phyloP scores from a whole-genome alignment of 2,329 filamentous ascomycete genomes.

The Dactylellina parvicollis region DNA sequence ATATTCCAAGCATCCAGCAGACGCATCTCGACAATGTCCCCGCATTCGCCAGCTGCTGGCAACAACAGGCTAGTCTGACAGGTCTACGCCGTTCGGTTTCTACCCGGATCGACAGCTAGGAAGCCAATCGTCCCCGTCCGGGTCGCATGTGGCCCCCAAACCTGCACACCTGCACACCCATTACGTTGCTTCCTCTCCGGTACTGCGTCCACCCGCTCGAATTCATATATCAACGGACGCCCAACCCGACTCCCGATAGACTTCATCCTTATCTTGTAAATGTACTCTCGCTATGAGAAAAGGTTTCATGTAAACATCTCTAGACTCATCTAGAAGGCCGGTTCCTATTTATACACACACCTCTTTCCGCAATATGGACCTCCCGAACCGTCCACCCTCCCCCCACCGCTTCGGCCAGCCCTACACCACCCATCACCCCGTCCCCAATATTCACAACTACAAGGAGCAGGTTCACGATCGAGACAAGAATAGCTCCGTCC shows the following conservation, averaged over 20 bases:
- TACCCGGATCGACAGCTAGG: slow-evolving; percentile 29
- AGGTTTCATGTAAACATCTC: no score
- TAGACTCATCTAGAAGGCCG: no score
- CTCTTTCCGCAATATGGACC: slow-evolving; percentile 9
- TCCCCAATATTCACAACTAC: slow-evolving; percentile 66
- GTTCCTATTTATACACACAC: no score
- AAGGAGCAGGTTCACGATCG: slow-evolving; percentile 61
- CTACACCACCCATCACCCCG: slow-evolving; percentile 63
- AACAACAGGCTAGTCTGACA: no score
- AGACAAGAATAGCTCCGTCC: slow-evolving; percentile 15
- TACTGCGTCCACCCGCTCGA: no score
- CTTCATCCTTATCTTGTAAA: no score
- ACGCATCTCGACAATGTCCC: slow-evolving; percentile 12
- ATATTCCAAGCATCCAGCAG: no score
- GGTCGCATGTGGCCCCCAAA: no score
- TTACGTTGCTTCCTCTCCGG: no score
- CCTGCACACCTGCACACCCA: background rate
- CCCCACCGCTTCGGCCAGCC: slow-evolving; percentile 62
- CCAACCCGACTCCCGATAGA: no score
- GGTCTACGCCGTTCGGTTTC: slow-evolving; percentile 7
- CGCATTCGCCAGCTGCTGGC: background rate
- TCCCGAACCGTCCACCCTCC: slow-evolving; percentile 9
- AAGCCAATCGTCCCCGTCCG: background rate
- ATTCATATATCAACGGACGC: no score
- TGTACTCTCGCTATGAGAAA: no score